Evolutionary conservation across 371 early-diverging fungal genomes (phyloP).

Genomic region (Mortierella sp.): DNA sequence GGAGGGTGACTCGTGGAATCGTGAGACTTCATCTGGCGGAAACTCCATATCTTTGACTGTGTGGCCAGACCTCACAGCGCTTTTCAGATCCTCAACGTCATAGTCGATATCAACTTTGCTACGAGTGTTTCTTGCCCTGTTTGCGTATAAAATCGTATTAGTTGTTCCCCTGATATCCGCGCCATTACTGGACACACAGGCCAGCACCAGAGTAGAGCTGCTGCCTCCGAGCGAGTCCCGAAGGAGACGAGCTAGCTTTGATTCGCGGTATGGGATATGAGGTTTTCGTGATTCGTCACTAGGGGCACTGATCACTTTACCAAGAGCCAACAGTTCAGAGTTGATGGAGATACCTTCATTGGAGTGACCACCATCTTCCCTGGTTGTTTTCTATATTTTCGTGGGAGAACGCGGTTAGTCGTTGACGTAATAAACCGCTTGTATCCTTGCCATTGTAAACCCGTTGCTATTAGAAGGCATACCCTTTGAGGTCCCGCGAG

Average conservation of each 20-base stretch:
- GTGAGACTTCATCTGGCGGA: conserved; percentile 61
- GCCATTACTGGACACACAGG: conserved; percentile 89
- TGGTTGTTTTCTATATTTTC: conserved; percentile 83
- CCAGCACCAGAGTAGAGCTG: conserved; percentile 91
- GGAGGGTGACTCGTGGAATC: conserved; percentile 60
- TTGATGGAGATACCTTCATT: conserved; percentile 99
- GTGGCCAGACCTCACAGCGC: conserved; percentile 59
- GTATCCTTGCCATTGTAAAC: no score
- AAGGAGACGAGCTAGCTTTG: conserved; percentile 97
- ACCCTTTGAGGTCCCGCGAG: conserved; percentile 93
- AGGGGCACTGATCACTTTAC: conserved; percentile 98
- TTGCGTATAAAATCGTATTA: conserved; percentile 94
- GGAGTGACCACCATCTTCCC: conserved; percentile 93
- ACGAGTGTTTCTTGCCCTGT: conserved; percentile 89
- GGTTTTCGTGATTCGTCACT: conserved; percentile 83
- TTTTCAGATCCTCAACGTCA: conserved; percentile 70
- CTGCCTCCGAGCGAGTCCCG: conserved; percentile 98
- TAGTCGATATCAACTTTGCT: conserved; percentile 86
- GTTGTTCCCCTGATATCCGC: conserved; percentile 89
- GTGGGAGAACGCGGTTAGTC: no score
- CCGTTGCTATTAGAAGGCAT: conserved; percentile 9
- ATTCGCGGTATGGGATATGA: conserved; percentile 98
- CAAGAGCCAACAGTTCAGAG: conserved; percentile 95
- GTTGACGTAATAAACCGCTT: no score
- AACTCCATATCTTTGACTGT: conserved; percentile 63